phyloP scores from a whole-genome alignment of 345 rosid species.

The Eucalyptus sp. region DNA sequence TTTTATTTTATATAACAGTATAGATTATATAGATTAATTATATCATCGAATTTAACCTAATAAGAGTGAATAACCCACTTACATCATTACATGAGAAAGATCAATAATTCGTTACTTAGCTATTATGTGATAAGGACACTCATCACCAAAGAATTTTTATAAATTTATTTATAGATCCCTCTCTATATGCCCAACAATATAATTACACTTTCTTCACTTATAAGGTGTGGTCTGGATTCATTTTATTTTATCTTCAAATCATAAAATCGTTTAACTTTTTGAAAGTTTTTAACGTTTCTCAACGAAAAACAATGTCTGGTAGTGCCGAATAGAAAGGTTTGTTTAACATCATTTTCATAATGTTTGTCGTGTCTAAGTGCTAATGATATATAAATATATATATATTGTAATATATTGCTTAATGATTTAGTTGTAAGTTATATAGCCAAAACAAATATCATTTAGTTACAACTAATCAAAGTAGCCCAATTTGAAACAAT shows the following conservation, averaged over 20 bases:
- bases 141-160: not conserved
- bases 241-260: not conserved
- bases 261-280: not conserved
- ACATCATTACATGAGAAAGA: not conserved
- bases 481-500: not conserved
- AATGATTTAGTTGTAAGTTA: not conserved
- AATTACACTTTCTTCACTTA: not conserved
- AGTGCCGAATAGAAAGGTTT: not conserved
- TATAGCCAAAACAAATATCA: too few relatives aligned
- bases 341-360: not conserved
- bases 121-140: not conserved
- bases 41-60: not conserved
- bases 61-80: not conserved
- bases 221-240: not conserved
- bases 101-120: not conserved
- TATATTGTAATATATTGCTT: not conserved
- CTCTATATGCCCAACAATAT: not conserved
- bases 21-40: not conserved
- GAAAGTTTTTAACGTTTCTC: not conserved
- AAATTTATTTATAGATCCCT: not conserved
- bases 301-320: not conserved
- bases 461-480: too few relatives aligned
- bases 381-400: not conserved
- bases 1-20: not conserved
- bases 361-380: not conserved